These are phyloP conservation scores for Metschnikowia shivogae DNA, from an alignment of 805 yeast genomes.

Conservation along the genomic window DNA sequence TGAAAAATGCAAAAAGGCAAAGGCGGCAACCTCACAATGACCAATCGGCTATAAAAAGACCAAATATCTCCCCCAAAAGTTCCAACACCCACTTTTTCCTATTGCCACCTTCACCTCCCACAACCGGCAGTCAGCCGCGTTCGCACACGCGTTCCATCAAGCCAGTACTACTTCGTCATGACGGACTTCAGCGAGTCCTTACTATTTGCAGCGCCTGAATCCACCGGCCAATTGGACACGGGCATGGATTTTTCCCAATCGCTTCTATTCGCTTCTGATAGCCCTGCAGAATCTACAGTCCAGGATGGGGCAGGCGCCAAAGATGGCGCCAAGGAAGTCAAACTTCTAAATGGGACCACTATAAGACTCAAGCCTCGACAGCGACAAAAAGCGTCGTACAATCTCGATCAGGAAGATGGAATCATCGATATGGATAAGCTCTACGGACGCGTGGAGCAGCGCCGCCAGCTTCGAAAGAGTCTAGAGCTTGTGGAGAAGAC, in stretches of 20 bases:
- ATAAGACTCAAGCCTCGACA: slow-evolving; percentile 13
- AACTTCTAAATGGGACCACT: slow-evolving; percentile 12
- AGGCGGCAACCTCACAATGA: too few relatives aligned
- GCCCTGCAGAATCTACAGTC: background rate
- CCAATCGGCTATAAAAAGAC: too few relatives aligned
- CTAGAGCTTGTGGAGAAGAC: slow-evolving; percentile 1
- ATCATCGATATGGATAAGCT: slow-evolving; percentile 16
- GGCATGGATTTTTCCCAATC: slow-evolving; percentile 5
- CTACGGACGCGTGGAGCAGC: slow-evolving; percentile 14
- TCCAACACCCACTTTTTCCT: too few relatives aligned
- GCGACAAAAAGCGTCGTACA: background rate
- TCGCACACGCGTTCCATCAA: slow-evolving; percentile 7
- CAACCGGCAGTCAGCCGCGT: background rate
- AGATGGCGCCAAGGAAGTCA: slow-evolving; percentile 6
- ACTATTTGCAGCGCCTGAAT: slow-evolving; percentile 8
- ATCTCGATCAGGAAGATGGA: slow-evolving; percentile 9
- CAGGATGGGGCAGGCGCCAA: background rate
- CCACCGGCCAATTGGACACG: background rate
- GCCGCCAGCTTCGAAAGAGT: slow-evolving; percentile 10
- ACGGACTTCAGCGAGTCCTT: slow-evolving; percentile 15
- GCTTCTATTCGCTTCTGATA: slow-evolving; percentile 1
- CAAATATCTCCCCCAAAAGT: too few relatives aligned
- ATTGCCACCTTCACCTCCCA: too few relatives aligned
- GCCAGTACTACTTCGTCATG: slow-evolving; percentile 8
- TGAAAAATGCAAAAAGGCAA: too few relatives aligned